phyloP scores from a whole-genome alignment of 352 stramenopile species.

The Phytophthora cactorum region DNA sequence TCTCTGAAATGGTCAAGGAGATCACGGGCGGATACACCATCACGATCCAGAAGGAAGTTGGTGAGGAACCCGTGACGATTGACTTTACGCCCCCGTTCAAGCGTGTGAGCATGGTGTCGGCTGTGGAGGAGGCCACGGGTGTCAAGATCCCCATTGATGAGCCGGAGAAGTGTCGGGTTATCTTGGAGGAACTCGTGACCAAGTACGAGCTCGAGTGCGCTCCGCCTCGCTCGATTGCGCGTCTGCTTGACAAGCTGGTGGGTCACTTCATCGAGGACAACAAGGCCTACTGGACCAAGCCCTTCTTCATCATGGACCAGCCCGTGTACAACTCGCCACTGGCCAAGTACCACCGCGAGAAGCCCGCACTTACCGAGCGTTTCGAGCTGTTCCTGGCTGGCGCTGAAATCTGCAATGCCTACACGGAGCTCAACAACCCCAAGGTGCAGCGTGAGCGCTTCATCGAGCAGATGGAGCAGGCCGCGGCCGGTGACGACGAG shows the following conservation, averaged over 20 bases:
- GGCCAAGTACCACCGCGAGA: constrained; percentile 96
- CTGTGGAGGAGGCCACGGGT: constrained; percentile 75
- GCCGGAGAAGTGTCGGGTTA: constrained; percentile 55
- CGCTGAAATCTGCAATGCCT: constrained; percentile 98
- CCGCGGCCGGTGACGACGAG: constrained; percentile 82
- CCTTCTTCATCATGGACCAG: constrained; percentile 99
- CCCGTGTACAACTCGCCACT: constrained; percentile 98
- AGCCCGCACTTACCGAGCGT: constrained; percentile 94
- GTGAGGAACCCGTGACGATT: constrained; percentile 84
- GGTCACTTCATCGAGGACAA: constrained; percentile 91
- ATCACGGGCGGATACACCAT: constrained; percentile 91
- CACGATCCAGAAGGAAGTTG: constrained; percentile 89
- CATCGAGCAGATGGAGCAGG: constrained; percentile 83
- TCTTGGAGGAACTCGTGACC: constrained; percentile 72
- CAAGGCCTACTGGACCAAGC: constrained; percentile 91
- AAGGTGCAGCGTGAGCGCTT: constrained; percentile 88
- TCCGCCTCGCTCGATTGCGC: constrained; percentile 72
- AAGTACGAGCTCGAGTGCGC: constrained; percentile 81
- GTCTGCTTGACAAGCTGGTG: constrained; percentile 90
- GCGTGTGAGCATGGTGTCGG: constrained; percentile 93
- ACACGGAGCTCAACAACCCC: constrained; percentile 99
- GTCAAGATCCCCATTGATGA: constrained; percentile 78
- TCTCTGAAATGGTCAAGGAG: constrained; percentile 91
- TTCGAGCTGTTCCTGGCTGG: constrained; percentile 99
- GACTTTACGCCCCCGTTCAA: constrained; percentile 96